These are phyloP conservation scores for Wickerhamiella infanticola DNA, from an alignment of 1,139 yeast genomes.

Conservation along the genomic window DNA sequence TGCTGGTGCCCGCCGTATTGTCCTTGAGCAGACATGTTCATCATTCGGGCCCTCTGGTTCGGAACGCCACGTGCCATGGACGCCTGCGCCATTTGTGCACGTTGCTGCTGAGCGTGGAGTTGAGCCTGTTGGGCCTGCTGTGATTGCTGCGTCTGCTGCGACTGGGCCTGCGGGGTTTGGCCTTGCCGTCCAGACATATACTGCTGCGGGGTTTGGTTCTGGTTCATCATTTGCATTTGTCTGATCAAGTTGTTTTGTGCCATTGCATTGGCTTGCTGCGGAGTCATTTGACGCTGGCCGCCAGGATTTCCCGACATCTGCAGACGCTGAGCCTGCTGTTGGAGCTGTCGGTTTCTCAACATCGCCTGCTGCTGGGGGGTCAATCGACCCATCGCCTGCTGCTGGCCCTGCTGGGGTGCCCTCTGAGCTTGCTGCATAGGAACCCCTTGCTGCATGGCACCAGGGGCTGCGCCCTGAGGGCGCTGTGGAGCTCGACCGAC, in stretches of 20 bases:
- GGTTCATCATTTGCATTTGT: slow-evolving; percentile 3
- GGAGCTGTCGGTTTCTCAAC: background rate
- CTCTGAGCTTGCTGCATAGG: slow-evolving; percentile 13
- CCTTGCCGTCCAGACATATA: background rate
- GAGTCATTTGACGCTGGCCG: slow-evolving; percentile 2
- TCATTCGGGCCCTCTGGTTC: background rate
- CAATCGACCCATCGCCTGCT: slow-evolving; percentile 4
- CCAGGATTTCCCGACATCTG: background rate
- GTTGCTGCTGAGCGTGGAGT: slow-evolving; percentile 4
- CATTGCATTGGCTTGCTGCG: slow-evolving; percentile 2
- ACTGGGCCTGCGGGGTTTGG: slow-evolving; percentile 1
- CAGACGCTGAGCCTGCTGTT: slow-evolving; percentile 1
- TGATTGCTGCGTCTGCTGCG: slow-evolving; percentile 7
- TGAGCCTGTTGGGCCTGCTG: slow-evolving; percentile 6
- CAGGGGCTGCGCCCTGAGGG: background rate
- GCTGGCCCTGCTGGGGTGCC: slow-evolving; percentile 13
- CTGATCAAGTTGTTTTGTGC: background rate
- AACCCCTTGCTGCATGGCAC: slow-evolving; percentile 6
- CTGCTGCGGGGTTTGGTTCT: slow-evolving; percentile 1
- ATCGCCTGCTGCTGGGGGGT: slow-evolving; percentile 7
- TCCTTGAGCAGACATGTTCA: background rate
- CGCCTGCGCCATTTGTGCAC: background rate
- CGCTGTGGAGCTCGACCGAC: background rate
- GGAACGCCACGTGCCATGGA: background rate
- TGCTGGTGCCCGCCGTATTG: slow-evolving; percentile 5